These are phyloP conservation scores for Backusella liffmaniae DNA, from an alignment of 192 early-diverging fungal species.

Conservation along the genomic window DNA sequence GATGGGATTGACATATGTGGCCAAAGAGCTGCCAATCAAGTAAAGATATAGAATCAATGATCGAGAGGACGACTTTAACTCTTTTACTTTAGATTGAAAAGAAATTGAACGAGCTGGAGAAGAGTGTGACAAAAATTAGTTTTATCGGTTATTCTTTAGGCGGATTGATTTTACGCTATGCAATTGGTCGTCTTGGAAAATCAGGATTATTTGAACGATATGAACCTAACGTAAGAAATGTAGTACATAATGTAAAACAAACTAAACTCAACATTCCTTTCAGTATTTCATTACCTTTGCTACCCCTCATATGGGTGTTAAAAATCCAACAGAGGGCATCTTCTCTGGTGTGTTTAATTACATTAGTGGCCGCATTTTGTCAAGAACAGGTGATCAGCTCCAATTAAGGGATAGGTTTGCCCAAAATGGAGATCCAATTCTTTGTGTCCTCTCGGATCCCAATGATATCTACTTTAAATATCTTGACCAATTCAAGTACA, in stretches of 20 bases:
- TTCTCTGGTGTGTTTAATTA: conserved; percentile 40
- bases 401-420: conserved; percentile 40
- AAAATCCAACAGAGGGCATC: conserved; percentile 20
- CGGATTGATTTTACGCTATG: conserved; percentile 54
- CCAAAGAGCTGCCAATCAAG: conserved; percentile 43
- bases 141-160: conserved; percentile 59
- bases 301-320: conserved; percentile 56
- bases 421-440: conserved; percentile 33
- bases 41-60: conserved; percentile 21
- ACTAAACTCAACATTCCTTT: no score
- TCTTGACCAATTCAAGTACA: conserved; percentile 42
- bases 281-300: conserved; percentile 58
- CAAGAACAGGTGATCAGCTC: conserved; percentile 54
- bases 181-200: conserved; percentile 45
- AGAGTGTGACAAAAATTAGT: conserved; percentile 30
- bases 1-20: conserved; percentile 60
- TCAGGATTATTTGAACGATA: conserved; percentile 47
- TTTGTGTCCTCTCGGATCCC: conserved; percentile 41
- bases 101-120: conserved; percentile 28
- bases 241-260: not conserved
- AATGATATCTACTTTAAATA: conserved; percentile 33
- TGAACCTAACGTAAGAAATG: conserved; percentile 39
- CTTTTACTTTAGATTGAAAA: conserved; percentile 32
- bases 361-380: conserved; percentile 38
- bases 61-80: not conserved